Conservation (phyloP, 2,329 filamentous ascomycete genomes). For the Botrytis cinerea region DNA sequence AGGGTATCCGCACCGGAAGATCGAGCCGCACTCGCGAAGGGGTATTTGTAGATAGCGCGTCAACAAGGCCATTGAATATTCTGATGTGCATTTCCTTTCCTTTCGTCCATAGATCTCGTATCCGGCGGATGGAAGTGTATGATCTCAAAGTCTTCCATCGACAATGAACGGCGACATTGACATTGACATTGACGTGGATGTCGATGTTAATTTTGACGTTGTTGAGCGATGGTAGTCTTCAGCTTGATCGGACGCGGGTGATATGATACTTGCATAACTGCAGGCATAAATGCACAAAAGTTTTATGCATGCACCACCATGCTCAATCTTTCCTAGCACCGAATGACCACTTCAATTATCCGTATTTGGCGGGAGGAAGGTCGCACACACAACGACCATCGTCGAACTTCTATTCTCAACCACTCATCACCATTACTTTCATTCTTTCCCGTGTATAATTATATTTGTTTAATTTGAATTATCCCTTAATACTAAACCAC, state of each 20-base stretch:
- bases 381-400: slow-evolving; percentile 19
- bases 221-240: too few relatives aligned
- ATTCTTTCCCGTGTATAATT: slow-evolving; percentile 18
- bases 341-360: slow-evolving; percentile 11
- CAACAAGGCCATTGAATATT: not conserved
- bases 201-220: too few relatives aligned
- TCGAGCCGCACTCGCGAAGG: slow-evolving; percentile 7
- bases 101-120: not conserved
- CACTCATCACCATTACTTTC: slow-evolving; percentile 8
- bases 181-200: too few relatives aligned
- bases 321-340: not conserved
- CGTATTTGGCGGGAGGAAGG: slow-evolving; percentile 12
- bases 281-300: not conserved
- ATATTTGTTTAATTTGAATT: slow-evolving; percentile 21
- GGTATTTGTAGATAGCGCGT: not conserved
- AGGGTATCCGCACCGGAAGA: not conserved
- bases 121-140: not conserved
- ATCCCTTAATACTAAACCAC: not conserved
- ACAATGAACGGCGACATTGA: not conserved
- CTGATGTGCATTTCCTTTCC: not conserved
- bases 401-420: slow-evolving; percentile 20
- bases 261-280: not conserved
- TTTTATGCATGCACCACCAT: not conserved
- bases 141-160: not conserved
- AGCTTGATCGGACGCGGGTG: not conserved